Percentiles rank a stretch among this genome's conserved stretches.
These are phyloP conservation scores for Diospyros lotus DNA, from an alignment of 148 eudicot genomes.

Conservation along the genomic window DNA sequence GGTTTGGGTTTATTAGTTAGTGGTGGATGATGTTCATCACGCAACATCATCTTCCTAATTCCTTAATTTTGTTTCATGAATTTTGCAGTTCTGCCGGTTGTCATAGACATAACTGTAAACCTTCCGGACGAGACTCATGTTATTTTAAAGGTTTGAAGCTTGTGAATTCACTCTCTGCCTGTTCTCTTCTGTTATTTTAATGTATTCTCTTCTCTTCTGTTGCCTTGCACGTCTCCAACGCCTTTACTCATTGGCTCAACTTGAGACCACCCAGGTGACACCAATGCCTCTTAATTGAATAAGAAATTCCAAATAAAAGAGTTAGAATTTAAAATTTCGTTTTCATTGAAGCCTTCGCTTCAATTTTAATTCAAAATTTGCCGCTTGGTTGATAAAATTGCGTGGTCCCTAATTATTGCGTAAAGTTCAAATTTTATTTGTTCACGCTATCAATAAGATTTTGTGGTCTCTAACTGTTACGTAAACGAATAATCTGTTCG, in stretches of 20 bases:
- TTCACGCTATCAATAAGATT: background rate
- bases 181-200: too few species aligned
- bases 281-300: too few species aligned
- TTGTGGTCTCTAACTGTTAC: background rate
- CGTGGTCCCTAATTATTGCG: background rate
- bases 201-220: too few species aligned
- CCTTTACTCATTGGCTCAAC: too few species aligned
- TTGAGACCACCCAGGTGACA: too few species aligned
- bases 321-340: too few species aligned
- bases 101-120: constrained; percentile 65
- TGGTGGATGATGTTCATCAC: background rate
- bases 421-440: background rate
- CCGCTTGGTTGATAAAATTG: background rate
- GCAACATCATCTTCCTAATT: background rate
- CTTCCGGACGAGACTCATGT: constrained; percentile 83
- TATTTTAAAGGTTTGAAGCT: constrained; percentile 63
- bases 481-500: background rate
- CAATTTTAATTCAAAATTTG: too few species aligned
- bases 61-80: background rate
- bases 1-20: background rate
- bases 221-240: too few species aligned
- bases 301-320: too few species aligned
- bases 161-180: background rate
- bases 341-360: too few species aligned
- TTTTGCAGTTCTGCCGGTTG: constrained; percentile 85